A percentile compares a stretch with the other conserved stretches of the same genome.
phyloP scores from a whole-genome alignment of 2,329 filamentous ascomycete species.

The Cytospora leucostoma region DNA sequence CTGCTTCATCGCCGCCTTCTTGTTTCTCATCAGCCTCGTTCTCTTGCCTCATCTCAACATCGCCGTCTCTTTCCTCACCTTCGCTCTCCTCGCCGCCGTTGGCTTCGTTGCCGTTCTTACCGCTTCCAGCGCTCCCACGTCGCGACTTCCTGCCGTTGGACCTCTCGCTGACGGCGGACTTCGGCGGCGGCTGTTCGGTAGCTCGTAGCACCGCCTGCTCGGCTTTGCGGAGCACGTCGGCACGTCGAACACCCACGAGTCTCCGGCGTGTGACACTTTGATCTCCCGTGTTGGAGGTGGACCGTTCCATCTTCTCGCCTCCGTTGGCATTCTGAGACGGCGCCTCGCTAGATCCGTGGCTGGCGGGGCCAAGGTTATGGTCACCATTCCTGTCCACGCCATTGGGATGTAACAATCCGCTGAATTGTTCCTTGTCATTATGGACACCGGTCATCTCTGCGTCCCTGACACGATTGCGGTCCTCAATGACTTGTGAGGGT shows the following conservation, averaged over 20 bases:
- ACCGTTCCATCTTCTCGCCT: constrained; percentile 43
- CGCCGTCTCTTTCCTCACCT: constrained; percentile 38
- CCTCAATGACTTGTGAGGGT: constrained; percentile 50
- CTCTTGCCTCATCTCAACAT: constrained; percentile 49
- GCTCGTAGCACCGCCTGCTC: constrained; percentile 58
- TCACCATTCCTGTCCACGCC: constrained; percentile 28
- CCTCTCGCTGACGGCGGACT: constrained; percentile 35
- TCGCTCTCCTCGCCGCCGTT: constrained; percentile 39
- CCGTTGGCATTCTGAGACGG: constrained; percentile 31
- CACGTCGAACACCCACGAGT: constrained; percentile 51
- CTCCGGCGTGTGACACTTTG: constrained; percentile 41
- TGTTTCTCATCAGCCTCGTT: constrained; percentile 25
- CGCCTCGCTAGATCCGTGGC: constrained; percentile 24
- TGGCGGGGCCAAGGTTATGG: background rate
- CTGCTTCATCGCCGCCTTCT: constrained; percentile 27
- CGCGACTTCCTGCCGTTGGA: constrained; percentile 46
- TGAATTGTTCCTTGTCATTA: constrained; percentile 34
- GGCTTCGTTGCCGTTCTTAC: constrained; percentile 35
- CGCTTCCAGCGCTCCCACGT: constrained; percentile 54
- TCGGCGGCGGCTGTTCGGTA: constrained; percentile 48
- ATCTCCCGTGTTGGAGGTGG: constrained; percentile 38
- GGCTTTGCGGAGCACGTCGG: constrained; percentile 62
- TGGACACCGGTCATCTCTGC: constrained; percentile 42
- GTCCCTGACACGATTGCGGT: constrained; percentile 41
- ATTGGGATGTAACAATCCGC: constrained; percentile 30